Base-by-base conservation (phyloP, 306 rosid genomes). In the Cucurbita argyrosperma region DNA sequence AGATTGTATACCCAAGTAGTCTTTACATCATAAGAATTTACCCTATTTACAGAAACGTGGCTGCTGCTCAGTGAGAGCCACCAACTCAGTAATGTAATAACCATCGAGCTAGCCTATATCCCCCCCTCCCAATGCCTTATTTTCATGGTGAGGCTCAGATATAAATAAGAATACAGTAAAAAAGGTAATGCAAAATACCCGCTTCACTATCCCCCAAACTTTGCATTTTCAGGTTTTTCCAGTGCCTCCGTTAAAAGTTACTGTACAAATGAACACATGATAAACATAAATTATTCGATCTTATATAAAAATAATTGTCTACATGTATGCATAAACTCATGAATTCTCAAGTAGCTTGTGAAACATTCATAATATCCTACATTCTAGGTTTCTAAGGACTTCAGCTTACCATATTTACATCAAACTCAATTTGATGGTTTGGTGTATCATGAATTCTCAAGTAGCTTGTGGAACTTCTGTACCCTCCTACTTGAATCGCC, bases 401-500 rank as follows among this genome's bases (percentile, higher is more conserved):
- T 68, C 7, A 16, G 74, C 88, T 65, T 84, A 87, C 97, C 87
- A 79, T 84, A 80, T 81, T 81, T 81, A 83, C 86, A 85, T 79
- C 83, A 78, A 39, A 78, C 79, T 54, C 69, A 70, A 76, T 83
- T 43, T 62, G 39, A 74, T 62, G 71, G 82, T 72, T 64, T 53
- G 83, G 69, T 61, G 60, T 47, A 74, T 85, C 78, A 89, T 60
- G 88, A 71, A 68, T 74, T 74, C 74, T 86, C 79, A 79, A 94
- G 86, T 83, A 89, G 54, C 45, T 75, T 84, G 71, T 75, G 86
- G 86, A 87, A 87, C 81, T 89, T 88, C 39, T 82, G 87, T 54
- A 73, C 59, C 83, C 97, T 89, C 84, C 97, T 89, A 72, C 85
- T 84, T 40, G 87, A 79, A 76, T 55, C 19, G 78, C 76, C 82